Evolutionary conservation across 2,329 filamentous ascomycete genomes (phyloP).

Genomic region (Neopestalotiopsis sp.): DNA sequence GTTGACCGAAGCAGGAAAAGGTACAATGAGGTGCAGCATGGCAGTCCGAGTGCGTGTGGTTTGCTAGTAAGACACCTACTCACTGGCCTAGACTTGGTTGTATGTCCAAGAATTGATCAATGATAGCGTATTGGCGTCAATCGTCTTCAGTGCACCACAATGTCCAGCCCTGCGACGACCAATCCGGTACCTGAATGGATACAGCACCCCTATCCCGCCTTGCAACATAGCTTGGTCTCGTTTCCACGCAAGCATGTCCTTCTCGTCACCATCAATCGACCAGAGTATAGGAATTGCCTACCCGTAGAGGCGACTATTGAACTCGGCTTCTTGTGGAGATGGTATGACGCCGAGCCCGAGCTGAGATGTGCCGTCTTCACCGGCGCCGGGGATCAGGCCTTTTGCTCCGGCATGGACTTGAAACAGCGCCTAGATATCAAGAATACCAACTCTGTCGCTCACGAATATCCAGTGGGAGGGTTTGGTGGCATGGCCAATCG

Average conservation of each 20-base stretch:
- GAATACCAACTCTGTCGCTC: slow-evolving; percentile 34
- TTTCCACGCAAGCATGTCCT: slow-evolving; percentile 48
- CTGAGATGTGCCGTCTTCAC: slow-evolving; percentile 58
- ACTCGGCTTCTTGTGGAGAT: slow-evolving; percentile 52
- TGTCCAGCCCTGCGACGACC: slow-evolving; percentile 31
- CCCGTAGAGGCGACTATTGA: slow-evolving; percentile 40
- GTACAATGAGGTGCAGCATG: not conserved
- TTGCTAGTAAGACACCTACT: not conserved
- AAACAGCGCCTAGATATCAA: slow-evolving; percentile 49
- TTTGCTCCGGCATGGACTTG: slow-evolving; percentile 60
- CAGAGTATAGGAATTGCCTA: slow-evolving; percentile 48
- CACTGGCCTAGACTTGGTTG: not conserved
- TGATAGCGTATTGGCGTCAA: no score
- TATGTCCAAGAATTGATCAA: no score
- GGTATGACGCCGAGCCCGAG: slow-evolving; percentile 55
- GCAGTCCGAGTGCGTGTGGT: no score
- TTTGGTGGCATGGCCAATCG: slow-evolving; percentile 42
- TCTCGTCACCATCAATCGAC: slow-evolving; percentile 51
- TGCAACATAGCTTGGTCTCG: slow-evolving; percentile 39
- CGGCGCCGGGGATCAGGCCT: slow-evolving; percentile 53
- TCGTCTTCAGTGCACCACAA: slow-evolving; percentile 21
- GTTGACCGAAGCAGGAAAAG: slow-evolving; percentile 13
- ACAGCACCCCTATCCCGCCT: slow-evolving; percentile 36
- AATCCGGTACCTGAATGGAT: slow-evolving; percentile 40
- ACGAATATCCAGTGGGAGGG: slow-evolving; percentile 40